These are phyloP conservation scores for Peterozyma xylosa DNA, from an alignment of 805 yeast species.

Conservation along the genomic window DNA sequence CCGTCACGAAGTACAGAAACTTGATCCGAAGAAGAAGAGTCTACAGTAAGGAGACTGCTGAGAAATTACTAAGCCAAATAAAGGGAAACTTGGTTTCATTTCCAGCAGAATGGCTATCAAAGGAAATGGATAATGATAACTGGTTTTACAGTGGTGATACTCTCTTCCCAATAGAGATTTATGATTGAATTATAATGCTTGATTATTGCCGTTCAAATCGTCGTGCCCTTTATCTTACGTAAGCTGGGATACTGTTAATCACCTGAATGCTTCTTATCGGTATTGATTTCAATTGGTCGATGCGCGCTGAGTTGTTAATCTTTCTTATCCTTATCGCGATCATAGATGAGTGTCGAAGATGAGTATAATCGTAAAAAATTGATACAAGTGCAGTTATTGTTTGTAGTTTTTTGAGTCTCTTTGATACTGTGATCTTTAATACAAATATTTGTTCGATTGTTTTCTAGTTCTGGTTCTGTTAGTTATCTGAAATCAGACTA, in stretches of 20 bases:
- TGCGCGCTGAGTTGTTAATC: too few relatives aligned
- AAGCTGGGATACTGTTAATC: background rate
- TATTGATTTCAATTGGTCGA: too few relatives aligned
- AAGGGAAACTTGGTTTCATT: constrained; percentile 88
- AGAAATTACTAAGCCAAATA: constrained; percentile 57
- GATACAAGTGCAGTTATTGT: too few relatives aligned
- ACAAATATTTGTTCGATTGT: too few relatives aligned
- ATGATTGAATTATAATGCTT: constrained; percentile 43
- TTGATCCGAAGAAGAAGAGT: constrained; percentile 9
- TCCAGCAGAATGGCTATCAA: constrained; percentile 84
- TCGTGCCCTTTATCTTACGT: background rate
- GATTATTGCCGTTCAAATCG: background rate
- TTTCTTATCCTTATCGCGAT: too few relatives aligned
- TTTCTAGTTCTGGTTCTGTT: too few relatives aligned
- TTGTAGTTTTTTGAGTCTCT: too few relatives aligned
- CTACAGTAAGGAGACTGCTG: constrained; percentile 68
- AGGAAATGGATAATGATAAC: constrained; percentile 75
- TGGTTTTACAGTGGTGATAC: constrained; percentile 95
- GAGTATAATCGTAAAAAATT: too few relatives aligned
- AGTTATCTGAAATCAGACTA: too few relatives aligned
- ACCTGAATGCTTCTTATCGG: too few relatives aligned
- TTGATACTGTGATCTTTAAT: too few relatives aligned
- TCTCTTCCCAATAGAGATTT: constrained; percentile 91
- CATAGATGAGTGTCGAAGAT: too few relatives aligned
- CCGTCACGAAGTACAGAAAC: constrained; percentile 1